Percentiles rank a stretch among this genome's conserved stretches.
Evolutionary conservation across 1,139 yeast genomes (phyloP).

Genomic region (Nematodospora anomalae): DNA sequence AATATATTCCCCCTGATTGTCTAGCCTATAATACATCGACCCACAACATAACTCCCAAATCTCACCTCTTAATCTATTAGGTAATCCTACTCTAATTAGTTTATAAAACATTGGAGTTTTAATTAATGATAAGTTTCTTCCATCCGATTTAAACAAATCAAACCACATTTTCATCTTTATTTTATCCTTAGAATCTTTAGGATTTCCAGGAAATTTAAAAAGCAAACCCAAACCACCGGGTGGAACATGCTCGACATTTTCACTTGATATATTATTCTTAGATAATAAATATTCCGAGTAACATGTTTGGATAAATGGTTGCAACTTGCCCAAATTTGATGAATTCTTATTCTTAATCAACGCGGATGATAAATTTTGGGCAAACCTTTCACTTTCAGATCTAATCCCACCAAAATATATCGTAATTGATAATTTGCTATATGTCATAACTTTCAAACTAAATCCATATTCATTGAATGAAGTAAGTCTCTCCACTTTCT

Average conservation of each 20-base stretch:
- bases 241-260: conserved; percentile 57
- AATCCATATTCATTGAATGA: conserved; percentile 68
- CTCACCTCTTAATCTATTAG: conserved; percentile 91
- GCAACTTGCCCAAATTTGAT: conserved; percentile 58
- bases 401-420: conserved; percentile 78
- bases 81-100: conserved; percentile 84
- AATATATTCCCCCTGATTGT: conserved; percentile 60
- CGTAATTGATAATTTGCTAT: conserved; percentile 62
- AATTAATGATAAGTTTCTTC: conserved; percentile 76
- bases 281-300: conserved; percentile 82
- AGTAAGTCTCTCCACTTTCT: conserved; percentile 84
- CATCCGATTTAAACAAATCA: conserved; percentile 80
- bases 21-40: conserved; percentile 71
- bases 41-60: conserved; percentile 94
- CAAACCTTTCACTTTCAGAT: conserved; percentile 79
- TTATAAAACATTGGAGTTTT: conserved; percentile 78
- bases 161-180: conserved; percentile 92
- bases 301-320: conserved; percentile 66
- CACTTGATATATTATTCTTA: conserved; percentile 53
- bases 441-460: conserved; percentile 70
- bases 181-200: conserved; percentile 74
- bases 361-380: conserved; percentile 60
- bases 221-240: conserved; percentile 81
- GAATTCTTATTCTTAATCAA: conserved; percentile 65
- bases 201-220: conserved; percentile 88